A percentile compares a stretch with the other conserved stretches of the same genome.
phyloP scores from a whole-genome alignment of 257 asterid species.

The Galeopsis tetrahit region DNA sequence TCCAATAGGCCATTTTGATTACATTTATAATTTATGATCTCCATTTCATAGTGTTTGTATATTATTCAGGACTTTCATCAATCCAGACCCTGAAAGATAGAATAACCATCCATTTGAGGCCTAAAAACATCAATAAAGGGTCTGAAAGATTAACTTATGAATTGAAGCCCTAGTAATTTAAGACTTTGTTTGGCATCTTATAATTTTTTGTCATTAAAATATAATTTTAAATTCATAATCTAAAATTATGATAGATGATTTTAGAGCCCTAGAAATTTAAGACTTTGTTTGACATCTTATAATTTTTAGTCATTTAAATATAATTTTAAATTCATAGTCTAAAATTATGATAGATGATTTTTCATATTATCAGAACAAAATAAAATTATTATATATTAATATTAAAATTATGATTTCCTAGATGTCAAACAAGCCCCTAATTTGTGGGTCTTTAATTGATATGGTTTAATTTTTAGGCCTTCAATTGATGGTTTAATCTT shows the following conservation, averaged over 20 bases:
- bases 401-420: background rate
- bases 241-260: too few species aligned
- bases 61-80: slow-evolving; percentile 3
- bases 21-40: slow-evolving; percentile 7
- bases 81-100: too few species aligned
- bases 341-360: too few species aligned
- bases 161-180: background rate
- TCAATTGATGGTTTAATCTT: background rate
- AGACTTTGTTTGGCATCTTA: background rate
- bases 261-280: background rate
- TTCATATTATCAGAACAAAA: too few species aligned
- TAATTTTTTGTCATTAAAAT: too few species aligned
- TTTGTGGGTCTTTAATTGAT: background rate
- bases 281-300: background rate
- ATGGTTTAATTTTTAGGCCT: background rate
- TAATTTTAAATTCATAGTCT: too few species aligned
- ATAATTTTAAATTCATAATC: too few species aligned
- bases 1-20: slow-evolving; percentile 15
- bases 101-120: too few species aligned
- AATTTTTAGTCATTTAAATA: too few species aligned
- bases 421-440: background rate
- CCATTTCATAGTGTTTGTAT: background rate
- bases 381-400: too few species aligned
- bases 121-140: background rate
- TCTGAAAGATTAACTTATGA: background rate